Evolutionary conservation across 2,329 filamentous ascomycete species (phyloP).

Genomic region (Lecanosticta acicola): DNA sequence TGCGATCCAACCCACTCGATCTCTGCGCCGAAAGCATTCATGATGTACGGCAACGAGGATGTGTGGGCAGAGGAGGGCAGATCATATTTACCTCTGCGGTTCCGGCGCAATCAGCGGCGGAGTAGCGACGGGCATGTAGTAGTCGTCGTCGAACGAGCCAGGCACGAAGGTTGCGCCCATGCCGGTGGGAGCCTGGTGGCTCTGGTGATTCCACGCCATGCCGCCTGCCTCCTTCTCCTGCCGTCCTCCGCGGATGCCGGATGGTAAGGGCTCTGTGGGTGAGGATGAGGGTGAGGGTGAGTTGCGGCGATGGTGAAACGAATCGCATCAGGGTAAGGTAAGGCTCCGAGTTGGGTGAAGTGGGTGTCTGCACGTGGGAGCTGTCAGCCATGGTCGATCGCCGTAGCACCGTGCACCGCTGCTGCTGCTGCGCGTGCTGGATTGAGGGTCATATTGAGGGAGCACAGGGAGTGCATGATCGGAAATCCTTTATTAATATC

Average conservation of each 20-base stretch:
- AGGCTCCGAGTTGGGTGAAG: no score
- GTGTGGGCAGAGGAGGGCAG: no score
- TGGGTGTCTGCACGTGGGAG: constrained; percentile 1
- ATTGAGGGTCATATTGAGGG: no score
- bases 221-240: background rate
- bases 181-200: constrained; percentile 2
- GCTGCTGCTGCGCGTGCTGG: background rate
- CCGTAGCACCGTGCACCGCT: background rate
- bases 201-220: constrained; percentile 18
- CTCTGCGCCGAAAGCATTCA: no score
- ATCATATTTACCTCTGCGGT: constrained; percentile 67
- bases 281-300: no score
- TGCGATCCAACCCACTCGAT: background rate
- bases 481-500: no score
- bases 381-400: background rate
- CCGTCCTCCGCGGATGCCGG: no score
- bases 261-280: no score
- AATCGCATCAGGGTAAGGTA: background rate
- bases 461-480: no score
- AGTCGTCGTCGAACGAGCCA: constrained; percentile 62
- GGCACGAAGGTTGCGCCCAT: constrained; percentile 63
- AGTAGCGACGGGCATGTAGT: constrained; percentile 52
- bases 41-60: no score
- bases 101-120: constrained; percentile 64
- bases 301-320: background rate